Conservation (phyloP, 495 filamentous ascomycete genomes). For the Daldinia childiae region DNA sequence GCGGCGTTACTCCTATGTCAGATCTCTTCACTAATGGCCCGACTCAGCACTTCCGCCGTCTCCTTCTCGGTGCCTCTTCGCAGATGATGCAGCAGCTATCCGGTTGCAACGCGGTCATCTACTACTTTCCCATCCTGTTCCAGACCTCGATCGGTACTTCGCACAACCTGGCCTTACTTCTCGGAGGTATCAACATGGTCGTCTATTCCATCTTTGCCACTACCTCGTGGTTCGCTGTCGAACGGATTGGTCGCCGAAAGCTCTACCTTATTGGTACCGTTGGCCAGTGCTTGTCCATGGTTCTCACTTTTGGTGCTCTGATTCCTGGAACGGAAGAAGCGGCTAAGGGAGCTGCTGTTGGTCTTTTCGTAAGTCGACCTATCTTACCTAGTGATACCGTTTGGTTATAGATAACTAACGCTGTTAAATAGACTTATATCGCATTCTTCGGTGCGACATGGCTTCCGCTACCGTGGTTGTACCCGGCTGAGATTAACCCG, state of each 20-base stretch:
- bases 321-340: conserved; percentile 64
- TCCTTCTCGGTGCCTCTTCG: conserved; percentile 67
- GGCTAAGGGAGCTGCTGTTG: conserved; percentile 77
- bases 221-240: conserved; percentile 77
- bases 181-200: conserved; percentile 54
- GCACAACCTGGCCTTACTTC: conserved; percentile 38
- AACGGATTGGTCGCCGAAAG: conserved; percentile 73
- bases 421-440: conserved; percentile 66
- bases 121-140: conserved; percentile 62
- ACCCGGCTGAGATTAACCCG: conserved; percentile 67
- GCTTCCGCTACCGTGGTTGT: conserved; percentile 74
- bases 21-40: conserved; percentile 69
- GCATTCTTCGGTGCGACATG: conserved; percentile 79
- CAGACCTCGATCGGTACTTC: conserved; percentile 56
- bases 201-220: conserved; percentile 79
- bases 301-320: conserved; percentile 76
- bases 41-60: conserved; percentile 71
- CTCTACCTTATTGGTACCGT: conserved; percentile 66
- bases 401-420: conserved; percentile 24
- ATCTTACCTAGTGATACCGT: too few relatives aligned
- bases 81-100: conserved; percentile 81
- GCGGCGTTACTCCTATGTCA: conserved; percentile 62
- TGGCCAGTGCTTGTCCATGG: conserved; percentile 74
- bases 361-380: conserved; percentile 63
- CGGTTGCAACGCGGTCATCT: conserved; percentile 82